Percentiles rank a stretch among this genome's conserved stretches.
These are phyloP conservation scores for Calocybe indica DNA, from an alignment of 768 basidiomycete genomes.

Conservation along the genomic window DNA sequence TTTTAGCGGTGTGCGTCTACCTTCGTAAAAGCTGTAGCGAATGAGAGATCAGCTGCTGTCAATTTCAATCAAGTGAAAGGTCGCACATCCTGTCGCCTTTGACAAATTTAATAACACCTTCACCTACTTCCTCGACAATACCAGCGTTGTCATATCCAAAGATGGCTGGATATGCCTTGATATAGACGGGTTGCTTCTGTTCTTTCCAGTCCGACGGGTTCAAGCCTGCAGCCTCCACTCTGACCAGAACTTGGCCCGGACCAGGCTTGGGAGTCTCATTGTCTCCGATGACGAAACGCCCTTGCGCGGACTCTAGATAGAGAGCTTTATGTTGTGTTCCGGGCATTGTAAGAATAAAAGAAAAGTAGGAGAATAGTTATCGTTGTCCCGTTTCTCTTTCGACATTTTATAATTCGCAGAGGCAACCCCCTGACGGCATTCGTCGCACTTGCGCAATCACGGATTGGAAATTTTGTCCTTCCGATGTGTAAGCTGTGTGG, in stretches of 20 bases:
- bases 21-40: conserved; percentile 23
- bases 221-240: conserved; percentile 31
- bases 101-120: conserved; percentile 23
- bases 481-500: too few relatives aligned
- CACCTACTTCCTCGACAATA: conserved; percentile 28
- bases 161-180: conserved; percentile 31
- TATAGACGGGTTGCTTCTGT: conserved; percentile 17
- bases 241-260: conserved; percentile 35
- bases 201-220: conserved; percentile 43
- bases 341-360: too few relatives aligned
- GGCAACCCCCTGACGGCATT: too few relatives aligned
- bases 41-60: conserved; percentile 5
- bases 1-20: conserved; percentile 25
- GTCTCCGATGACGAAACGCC: conserved; percentile 13
- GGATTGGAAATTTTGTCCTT: too few relatives aligned
- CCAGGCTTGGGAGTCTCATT: conserved; percentile 21
- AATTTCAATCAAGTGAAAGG: not conserved
- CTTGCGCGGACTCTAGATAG: conserved; percentile 14
- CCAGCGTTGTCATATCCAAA: conserved; percentile 33
- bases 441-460: too few relatives aligned
- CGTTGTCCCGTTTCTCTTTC: too few relatives aligned
- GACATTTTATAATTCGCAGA: too few relatives aligned
- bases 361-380: too few relatives aligned
- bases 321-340: conserved; percentile 19
- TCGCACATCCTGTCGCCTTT: conserved; percentile 27